Conservation (phyloP, 2,329 filamentous ascomycete species). For the Peltaster fructicola region DNA sequence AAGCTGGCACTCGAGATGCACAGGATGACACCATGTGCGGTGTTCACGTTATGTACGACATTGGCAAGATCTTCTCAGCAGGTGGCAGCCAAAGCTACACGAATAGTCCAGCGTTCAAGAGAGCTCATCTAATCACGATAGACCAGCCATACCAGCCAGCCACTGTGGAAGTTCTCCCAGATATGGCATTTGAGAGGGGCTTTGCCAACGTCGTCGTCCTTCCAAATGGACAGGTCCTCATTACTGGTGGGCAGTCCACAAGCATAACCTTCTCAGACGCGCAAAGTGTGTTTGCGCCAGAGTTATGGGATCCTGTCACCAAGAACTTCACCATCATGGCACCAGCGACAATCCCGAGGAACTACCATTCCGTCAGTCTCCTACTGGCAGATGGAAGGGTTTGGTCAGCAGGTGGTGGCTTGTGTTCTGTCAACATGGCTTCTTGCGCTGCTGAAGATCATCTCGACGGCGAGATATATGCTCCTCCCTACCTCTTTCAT, state of each 20-base stretch:
- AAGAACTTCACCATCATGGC: conserved; percentile 7
- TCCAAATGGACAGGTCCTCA: conserved; percentile 18
- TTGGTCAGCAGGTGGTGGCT: conserved; percentile 34
- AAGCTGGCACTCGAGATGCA: conserved; percentile 27
- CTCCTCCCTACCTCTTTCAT: conserved; percentile 38
- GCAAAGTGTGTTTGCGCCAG: conserved; percentile 6
- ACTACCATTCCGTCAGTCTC: conserved; percentile 33
- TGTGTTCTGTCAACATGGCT: conserved; percentile 34
- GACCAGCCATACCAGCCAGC: conserved; percentile 11
- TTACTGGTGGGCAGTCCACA: conserved; percentile 15
- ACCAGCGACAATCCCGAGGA: conserved; percentile 22
- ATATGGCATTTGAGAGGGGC: conserved; percentile 14
- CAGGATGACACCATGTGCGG: conserved; percentile 38
- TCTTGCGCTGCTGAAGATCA: conserved; percentile 21
- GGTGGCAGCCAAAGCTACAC: conserved; percentile 34
- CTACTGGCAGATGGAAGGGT: conserved; percentile 35
- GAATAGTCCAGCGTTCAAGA: conserved; percentile 23
- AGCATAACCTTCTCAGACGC: conserved; percentile 10
- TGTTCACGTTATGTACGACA: conserved; percentile 41
- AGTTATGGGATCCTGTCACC: conserved; percentile 10
- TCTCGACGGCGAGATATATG: conserved; percentile 37
- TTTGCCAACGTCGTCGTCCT: conserved; percentile 13
- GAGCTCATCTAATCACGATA: conserved; percentile 35
- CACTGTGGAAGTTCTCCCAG: conserved; percentile 9
- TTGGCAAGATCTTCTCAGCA: conserved; percentile 37